These are phyloP conservation scores for Trypanosoma boissoni DNA, from an alignment of 208 protist species.

Conservation along the genomic window DNA sequence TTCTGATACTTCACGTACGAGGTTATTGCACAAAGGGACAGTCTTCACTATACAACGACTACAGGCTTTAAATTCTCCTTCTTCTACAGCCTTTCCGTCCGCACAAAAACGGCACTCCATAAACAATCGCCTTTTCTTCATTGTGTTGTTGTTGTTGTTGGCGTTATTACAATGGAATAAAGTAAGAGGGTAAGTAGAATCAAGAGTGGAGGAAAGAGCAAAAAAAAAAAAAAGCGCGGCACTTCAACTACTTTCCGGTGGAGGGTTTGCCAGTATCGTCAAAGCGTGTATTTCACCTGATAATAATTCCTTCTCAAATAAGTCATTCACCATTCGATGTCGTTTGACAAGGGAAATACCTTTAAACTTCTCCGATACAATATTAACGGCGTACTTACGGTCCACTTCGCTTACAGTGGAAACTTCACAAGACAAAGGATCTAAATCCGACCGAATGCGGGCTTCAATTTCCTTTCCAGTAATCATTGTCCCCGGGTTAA, in stretches of 20 bases:
- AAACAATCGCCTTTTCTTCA: not conserved
- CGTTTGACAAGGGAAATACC: conserved; percentile 56
- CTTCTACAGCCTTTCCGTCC: conserved; percentile 11
- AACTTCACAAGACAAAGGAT: conserved; percentile 40
- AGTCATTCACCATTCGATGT: conserved; percentile 66
- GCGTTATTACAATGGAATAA: conserved; percentile 23
- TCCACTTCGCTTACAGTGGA: conserved; percentile 43
- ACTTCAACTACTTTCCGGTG: conserved; percentile 13
- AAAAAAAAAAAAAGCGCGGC: conserved; percentile 31
- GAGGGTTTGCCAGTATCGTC: conserved; percentile 55
- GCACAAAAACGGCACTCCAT: conserved; percentile 17
- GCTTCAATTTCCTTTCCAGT: conserved; percentile 22
- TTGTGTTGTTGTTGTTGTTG: too few species aligned
- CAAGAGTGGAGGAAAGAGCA: conserved; percentile 44
- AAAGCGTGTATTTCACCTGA: conserved; percentile 73
- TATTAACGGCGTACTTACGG: conserved; percentile 61
- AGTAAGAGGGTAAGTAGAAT: conserved; percentile 29
- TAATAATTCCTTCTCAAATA: conserved; percentile 69
- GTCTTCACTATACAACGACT: conserved; percentile 10
- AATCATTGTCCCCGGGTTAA: conserved; percentile 19
- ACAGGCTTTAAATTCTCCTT: conserved; percentile 13
- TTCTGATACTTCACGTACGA: conserved; percentile 9
- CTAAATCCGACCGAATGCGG: conserved; percentile 37
- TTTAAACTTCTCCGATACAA: conserved; percentile 51
- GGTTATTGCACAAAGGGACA: conserved; percentile 15